These are phyloP conservation scores for Scytalidium lignicola DNA, from an alignment of 2,329 filamentous ascomycete genomes.

Conservation along the genomic window DNA sequence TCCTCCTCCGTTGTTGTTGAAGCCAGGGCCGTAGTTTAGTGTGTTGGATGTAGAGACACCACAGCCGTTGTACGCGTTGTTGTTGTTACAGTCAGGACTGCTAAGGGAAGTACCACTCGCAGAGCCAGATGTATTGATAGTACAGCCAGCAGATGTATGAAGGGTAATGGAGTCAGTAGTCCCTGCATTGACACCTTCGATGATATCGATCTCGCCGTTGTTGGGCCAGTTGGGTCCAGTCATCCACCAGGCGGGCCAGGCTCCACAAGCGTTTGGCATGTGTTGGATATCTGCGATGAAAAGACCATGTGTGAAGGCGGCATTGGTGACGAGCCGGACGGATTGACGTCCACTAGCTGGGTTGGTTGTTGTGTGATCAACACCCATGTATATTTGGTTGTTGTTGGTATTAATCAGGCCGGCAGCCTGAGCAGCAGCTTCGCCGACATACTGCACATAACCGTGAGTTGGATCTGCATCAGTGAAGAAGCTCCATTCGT, in stretches of 20 bases:
- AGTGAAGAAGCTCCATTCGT: conserved; percentile 43
- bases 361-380: conserved; percentile 17
- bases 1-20: conserved; percentile 28
- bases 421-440: conserved; percentile 41
- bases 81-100: conserved; percentile 31
- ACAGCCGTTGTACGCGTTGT: conserved; percentile 36
- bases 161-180: conserved; percentile 12
- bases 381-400: conserved; percentile 50
- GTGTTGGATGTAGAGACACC: conserved; percentile 24
- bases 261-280: conserved; percentile 69
- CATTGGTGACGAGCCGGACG: conserved; percentile 60
- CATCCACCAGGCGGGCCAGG: conserved; percentile 64
- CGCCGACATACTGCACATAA: conserved; percentile 44
- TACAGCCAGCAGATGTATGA: conserved; percentile 13
- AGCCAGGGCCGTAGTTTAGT: conserved; percentile 26
- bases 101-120: conserved; percentile 27
- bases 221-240: conserved; percentile 14
- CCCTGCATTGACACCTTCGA: conserved; percentile 55
- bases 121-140: conserved; percentile 11
- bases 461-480: conserved; percentile 56
- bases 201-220: conserved; percentile 24
- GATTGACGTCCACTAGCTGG: conserved; percentile 43
- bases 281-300: conserved; percentile 69
- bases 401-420: conserved; percentile 53
- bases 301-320: conserved; percentile 57